These are phyloP conservation scores for Rubia tinctorum DNA, from an alignment of 305 asterid genomes.

Conservation along the genomic window DNA sequence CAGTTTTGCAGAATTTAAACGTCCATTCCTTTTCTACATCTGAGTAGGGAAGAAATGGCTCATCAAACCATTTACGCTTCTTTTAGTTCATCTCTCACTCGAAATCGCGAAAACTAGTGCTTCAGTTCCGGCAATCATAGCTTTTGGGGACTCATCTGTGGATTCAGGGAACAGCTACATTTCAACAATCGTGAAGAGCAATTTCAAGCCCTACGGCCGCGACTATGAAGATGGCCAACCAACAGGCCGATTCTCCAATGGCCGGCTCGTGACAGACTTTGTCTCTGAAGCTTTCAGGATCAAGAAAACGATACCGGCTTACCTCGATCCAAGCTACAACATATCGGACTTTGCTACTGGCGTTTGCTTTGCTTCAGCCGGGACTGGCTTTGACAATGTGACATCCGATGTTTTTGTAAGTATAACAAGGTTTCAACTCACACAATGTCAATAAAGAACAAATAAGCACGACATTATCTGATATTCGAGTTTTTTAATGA, in stretches of 20 bases:
- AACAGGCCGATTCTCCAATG: constrained; percentile 82
- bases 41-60: constrained; percentile 9
- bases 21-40: background rate
- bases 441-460: too few species aligned
- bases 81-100: constrained; percentile 1
- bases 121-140: constrained; percentile 62
- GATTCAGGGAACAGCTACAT: constrained; percentile 81
- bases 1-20: background rate
- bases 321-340: constrained; percentile 67
- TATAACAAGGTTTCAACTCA: background rate
- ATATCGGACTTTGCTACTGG: constrained; percentile 72
- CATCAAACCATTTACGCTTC: constrained; percentile 1
- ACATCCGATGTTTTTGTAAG: constrained; percentile 77
- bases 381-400: constrained; percentile 76
- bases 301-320: constrained; percentile 65
- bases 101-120: constrained; percentile 20
- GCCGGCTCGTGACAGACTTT: constrained; percentile 71
- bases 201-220: constrained; percentile 80
- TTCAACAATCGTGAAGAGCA: constrained; percentile 63
- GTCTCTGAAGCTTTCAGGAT: constrained; percentile 72
- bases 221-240: constrained; percentile 61
- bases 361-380: constrained; percentile 93
- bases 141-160: constrained; percentile 87
- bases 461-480: background rate
- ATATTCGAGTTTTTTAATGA: background rate